Evolutionary conservation across 495 filamentous ascomycete genomes (phyloP), one percentile per base, ranked within the genome.

Genomic region (Neohortaea acidophila): DNA sequence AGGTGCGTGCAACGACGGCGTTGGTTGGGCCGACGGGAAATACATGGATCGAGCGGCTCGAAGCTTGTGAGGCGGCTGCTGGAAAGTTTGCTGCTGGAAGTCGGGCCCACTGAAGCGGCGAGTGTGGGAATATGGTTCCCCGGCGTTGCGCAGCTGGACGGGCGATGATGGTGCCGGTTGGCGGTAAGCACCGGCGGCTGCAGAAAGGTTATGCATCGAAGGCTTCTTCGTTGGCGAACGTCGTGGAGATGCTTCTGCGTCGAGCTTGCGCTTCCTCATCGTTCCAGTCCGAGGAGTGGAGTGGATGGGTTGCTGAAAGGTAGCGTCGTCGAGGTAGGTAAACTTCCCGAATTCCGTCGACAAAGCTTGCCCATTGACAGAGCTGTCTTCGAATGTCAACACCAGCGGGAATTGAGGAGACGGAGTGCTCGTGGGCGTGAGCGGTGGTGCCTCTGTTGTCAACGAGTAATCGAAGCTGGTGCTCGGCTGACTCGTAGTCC

Each of bases 391-490:
- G 11, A 77, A 61, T 9, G 71, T 68, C 6, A 70, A 66, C 14
- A 79, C 70, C 35, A 96, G 54, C 19, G 81, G 80, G 20, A 94
- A 75, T 44, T 70, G 75, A 26, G 73, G 64, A 18, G 75, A 73
- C 9, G 68, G 61, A 30, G 70, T 79, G 23, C 70, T 68, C 13
- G 81, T 93, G 28, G 63, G 57, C 32, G 72, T 56, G 38, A 83
- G 78, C 17, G 70, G 60, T 24, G 89, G 89, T 13, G 75, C 81
- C 26, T 83, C 72, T 3, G 72, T 73, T 14, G 74, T 68, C n/a
- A n/a, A n/a, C n/a, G n/a, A n/a, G n/a, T n/a, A n/a, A n/a, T n/a
- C n/a, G n/a, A n/a, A n/a, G n/a, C n/a, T n/a, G n/a, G n/a, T n/a
- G n/a, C n/a, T n/a, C n/a, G n/a, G n/a, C n/a, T n/a, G n/a, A n/a